A percentile compares a stretch with the other conserved stretches of the same genome.
phyloP scores from a whole-genome alignment of 2,329 filamentous ascomycete species.

The Xylariaceae sp. region DNA sequence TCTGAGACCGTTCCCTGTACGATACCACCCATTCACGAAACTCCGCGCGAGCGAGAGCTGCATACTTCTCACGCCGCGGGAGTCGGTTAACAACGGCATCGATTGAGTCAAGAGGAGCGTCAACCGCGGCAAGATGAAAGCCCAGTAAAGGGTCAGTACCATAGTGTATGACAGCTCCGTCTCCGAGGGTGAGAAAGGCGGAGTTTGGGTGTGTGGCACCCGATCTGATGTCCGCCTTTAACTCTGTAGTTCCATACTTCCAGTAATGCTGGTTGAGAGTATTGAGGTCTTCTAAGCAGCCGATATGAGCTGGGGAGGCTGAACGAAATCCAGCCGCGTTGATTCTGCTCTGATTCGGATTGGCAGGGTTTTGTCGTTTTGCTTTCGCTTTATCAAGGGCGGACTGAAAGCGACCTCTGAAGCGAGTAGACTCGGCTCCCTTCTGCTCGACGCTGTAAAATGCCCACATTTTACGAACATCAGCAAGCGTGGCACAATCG shows the following conservation, averaged over 20 bases:
- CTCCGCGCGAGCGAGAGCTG: constrained; percentile 49
- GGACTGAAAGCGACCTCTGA: constrained; percentile 13
- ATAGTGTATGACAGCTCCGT: constrained; percentile 52
- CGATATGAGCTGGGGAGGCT: constrained; percentile 45
- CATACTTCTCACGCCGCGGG: constrained; percentile 23
- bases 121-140: constrained; percentile 61
- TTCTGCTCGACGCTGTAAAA: constrained; percentile 36
- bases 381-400: neutral
- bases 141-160: constrained; percentile 58
- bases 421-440: neutral
- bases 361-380: neutral
- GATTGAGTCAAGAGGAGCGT: constrained; percentile 44
- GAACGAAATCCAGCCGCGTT: constrained; percentile 45
- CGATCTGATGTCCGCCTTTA: constrained; percentile 21
- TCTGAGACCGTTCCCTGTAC: constrained; percentile 43
- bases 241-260: constrained; percentile 40
- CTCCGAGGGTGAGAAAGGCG: constrained; percentile 46
- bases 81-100: neutral
- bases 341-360: neutral
- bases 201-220: constrained; percentile 49
- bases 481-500: constrained; percentile 52
- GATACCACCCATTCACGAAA: constrained; percentile 55
- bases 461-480: constrained; percentile 51
- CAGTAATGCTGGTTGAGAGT: constrained; percentile 44
- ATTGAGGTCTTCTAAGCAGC: constrained; percentile 33